Evolutionary conservation across 2,329 filamentous ascomycete species (phyloP).

Genomic region (Cytospora chrysosperma): DNA sequence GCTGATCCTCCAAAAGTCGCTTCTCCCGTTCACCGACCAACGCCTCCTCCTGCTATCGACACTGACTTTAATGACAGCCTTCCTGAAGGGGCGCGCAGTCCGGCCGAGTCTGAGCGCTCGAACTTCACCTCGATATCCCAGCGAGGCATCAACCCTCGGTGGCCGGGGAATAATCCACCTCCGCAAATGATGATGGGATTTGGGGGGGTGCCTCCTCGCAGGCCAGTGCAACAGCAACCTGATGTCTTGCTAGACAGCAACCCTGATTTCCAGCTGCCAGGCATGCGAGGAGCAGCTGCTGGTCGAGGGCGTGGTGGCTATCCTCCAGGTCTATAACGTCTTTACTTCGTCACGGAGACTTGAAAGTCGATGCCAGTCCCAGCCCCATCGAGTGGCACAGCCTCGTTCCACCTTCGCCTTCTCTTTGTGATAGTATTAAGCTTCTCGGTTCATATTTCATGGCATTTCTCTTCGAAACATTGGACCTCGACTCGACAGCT

Average conservation of each 20-base stretch:
- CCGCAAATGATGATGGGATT: slow-evolving; percentile 38
- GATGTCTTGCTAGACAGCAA: slow-evolving; percentile 77
- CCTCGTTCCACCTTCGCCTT: not conserved
- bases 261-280: slow-evolving; percentile 78
- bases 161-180: slow-evolving; percentile 57
- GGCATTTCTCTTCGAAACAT: slow-evolving; percentile 10
- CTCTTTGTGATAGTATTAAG: slow-evolving; percentile 15
- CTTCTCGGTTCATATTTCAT: slow-evolving; percentile 14
- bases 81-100: slow-evolving; percentile 60
- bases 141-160: slow-evolving; percentile 82
- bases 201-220: slow-evolving; percentile 42
- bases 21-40: slow-evolving; percentile 33
- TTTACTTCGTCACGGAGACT: not conserved
- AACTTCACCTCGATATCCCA: slow-evolving; percentile 91
- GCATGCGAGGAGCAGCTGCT: slow-evolving; percentile 32
- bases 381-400: not conserved
- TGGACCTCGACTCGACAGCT: not conserved
- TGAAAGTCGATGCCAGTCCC: not conserved
- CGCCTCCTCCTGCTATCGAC: slow-evolving; percentile 31
- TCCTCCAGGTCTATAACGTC: slow-evolving; percentile 1
- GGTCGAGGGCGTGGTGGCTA: slow-evolving; percentile 14
- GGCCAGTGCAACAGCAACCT: slow-evolving; percentile 52
- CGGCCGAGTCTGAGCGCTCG: slow-evolving; percentile 73
- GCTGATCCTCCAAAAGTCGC: slow-evolving; percentile 46
- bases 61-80: slow-evolving; percentile 35